These are phyloP conservation scores for Posidonia australis DNA, from an alignment of 106 monocot species.

Conservation along the genomic window DNA sequence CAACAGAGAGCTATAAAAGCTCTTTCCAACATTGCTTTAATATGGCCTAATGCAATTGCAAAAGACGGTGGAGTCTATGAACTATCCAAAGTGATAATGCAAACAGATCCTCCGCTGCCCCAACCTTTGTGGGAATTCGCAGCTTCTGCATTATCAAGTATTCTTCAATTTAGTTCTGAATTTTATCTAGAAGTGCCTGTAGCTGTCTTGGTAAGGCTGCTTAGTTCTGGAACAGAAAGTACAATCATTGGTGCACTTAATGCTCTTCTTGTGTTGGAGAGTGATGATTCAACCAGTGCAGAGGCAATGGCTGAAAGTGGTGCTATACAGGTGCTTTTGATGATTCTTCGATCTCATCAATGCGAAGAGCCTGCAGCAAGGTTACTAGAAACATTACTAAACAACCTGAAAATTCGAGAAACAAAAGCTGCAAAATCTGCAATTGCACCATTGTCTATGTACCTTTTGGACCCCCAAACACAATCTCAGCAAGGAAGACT, in stretches of 20 bases:
- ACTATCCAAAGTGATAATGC: conserved; percentile 86
- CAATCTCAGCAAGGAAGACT: conserved; percentile 91
- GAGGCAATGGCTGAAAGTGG: conserved; percentile 98
- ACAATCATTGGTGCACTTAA: conserved; percentile 93
- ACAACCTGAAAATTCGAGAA: conserved; percentile 89
- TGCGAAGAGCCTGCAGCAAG: conserved; percentile 94
- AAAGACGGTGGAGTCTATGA: conserved; percentile 98
- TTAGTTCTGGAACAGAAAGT: conserved; percentile 75
- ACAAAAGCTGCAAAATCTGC: conserved; percentile 79
- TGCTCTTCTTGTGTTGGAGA: conserved; percentile 91
- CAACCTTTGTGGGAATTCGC: conserved; percentile 93
- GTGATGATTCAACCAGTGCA: conserved; percentile 94
- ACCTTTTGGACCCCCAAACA: conserved; percentile 94
- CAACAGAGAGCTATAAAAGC: conserved; percentile 89
- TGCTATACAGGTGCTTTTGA: conserved; percentile 78
- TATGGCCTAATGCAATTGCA: conserved; percentile 96
- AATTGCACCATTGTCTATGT: conserved; percentile 82
- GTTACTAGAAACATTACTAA: conserved; percentile 81
- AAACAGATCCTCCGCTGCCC: conserved; percentile 76
- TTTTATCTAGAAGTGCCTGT: conserved; percentile 94
- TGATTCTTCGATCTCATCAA: conserved; percentile 75
- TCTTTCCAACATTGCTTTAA: conserved; percentile 60
- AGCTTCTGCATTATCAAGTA: conserved; percentile 67
- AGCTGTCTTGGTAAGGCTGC: conserved; percentile 82
- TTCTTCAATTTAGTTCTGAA: conserved; percentile 94